Evolutionary conservation across 805 yeast species (phyloP).

Genomic region (Wickerhamiella cacticola): DNA sequence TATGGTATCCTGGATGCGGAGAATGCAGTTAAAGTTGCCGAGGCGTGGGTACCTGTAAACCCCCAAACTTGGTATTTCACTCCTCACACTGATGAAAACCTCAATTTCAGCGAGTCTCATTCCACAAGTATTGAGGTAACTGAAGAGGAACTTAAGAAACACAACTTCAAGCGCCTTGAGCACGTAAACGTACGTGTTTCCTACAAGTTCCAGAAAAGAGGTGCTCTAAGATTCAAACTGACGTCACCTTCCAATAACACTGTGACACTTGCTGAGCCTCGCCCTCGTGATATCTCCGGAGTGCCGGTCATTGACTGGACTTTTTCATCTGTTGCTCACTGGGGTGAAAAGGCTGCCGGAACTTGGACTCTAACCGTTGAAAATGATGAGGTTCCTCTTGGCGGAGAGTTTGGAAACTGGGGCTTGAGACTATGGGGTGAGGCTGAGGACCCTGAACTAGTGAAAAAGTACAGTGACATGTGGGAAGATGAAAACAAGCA

Average conservation of each 20-base stretch:
- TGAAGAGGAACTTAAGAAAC: conserved; percentile 37
- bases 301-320: conserved; percentile 73
- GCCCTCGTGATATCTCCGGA: conserved; percentile 44
- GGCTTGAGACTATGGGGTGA: conserved; percentile 75
- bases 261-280: conserved; percentile 59
- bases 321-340: conserved; percentile 94
- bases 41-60: conserved; percentile 69
- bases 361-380: conserved; percentile 65
- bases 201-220: conserved; percentile 53
- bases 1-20: conserved; percentile 86
- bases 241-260: conserved; percentile 63
- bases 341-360: conserved; percentile 80
- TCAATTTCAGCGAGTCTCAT: conserved; percentile 21
- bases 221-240: conserved; percentile 52
- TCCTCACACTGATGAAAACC: conserved; percentile 32
- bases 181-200: conserved; percentile 76
- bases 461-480: conserved; percentile 36
- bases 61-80: conserved; percentile 77
- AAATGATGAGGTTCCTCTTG: conserved; percentile 23
- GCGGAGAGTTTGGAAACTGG: conserved; percentile 48
- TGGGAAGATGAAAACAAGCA: conserved; percentile 17
- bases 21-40: conserved; percentile 57
- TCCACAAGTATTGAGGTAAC: conserved; percentile 36
- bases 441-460: conserved; percentile 45
- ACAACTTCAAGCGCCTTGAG: conserved; percentile 63